These are phyloP conservation scores for Diutina catenulata DNA, from an alignment of 1,139 yeast species.

Conservation along the genomic window DNA sequence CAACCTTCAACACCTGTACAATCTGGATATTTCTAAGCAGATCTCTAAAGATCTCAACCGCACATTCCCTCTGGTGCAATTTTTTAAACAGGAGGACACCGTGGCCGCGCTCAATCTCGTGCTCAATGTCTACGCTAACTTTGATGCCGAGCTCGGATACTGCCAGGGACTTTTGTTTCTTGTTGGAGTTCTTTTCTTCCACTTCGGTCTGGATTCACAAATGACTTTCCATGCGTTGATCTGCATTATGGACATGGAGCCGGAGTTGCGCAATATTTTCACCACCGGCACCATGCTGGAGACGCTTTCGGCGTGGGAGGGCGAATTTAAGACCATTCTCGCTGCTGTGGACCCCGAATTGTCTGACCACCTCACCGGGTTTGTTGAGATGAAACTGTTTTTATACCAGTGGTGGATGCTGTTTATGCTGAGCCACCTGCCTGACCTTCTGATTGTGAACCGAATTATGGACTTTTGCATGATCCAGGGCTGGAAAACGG, in stretches of 20 bases:
- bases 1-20: conserved; percentile 36
- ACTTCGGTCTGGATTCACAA: conserved; percentile 31
- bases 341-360: conserved; percentile 29
- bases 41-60: conserved; percentile 52
- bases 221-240: conserved; percentile 46
- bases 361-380: conserved; percentile 29
- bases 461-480: conserved; percentile 44
- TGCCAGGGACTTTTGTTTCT: conserved; percentile 62
- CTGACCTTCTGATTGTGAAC: conserved; percentile 37
- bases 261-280: conserved; percentile 45
- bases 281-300: conserved; percentile 41
- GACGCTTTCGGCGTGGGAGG: conserved; percentile 42
- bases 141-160: conserved; percentile 59
- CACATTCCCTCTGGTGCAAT: conserved; percentile 47
- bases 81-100: conserved; percentile 38
- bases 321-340: conserved; percentile 39
- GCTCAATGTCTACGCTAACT: conserved; percentile 54
- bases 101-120: conserved; percentile 39
- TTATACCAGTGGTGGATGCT: conserved; percentile 60
- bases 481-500: conserved; percentile 56
- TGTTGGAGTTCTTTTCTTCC: conserved; percentile 50
- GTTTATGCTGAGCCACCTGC: conserved; percentile 52
- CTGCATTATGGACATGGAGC: conserved; percentile 52
- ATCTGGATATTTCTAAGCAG: conserved; percentile 33
- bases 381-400: conserved; percentile 34